Conservation (phyloP, 1,139 yeast genomes). For the Suhomyces taliae region DNA sequence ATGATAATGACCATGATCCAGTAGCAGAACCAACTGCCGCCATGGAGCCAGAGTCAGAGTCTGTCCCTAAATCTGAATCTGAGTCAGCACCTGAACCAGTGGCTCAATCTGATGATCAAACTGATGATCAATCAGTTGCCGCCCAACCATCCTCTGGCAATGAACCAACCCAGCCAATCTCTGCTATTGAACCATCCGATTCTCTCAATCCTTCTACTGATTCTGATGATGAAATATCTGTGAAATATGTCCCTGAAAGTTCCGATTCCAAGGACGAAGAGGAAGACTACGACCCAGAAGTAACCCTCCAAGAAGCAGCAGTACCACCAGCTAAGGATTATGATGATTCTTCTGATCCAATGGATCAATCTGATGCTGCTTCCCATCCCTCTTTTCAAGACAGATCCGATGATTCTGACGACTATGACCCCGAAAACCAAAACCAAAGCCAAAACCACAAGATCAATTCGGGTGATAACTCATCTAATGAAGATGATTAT, state of each 20-base stretch:
- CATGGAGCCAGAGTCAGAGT: too few relatives aligned
- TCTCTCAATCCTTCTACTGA: background rate
- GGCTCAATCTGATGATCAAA: too few relatives aligned
- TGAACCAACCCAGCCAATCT: background rate
- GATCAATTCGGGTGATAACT: too few relatives aligned
- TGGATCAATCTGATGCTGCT: too few relatives aligned
- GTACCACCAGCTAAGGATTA: background rate
- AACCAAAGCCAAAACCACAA: conserved; percentile 12
- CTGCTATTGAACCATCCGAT: background rate
- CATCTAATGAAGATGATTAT: conserved; percentile 21
- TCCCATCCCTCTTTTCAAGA: too few relatives aligned
- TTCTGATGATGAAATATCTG: conserved; percentile 3
- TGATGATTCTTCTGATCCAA: too few relatives aligned
- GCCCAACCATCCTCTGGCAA: background rate
- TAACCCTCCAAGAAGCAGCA: background rate
- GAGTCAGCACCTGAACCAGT: too few relatives aligned
- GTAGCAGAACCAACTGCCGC: too few relatives aligned
- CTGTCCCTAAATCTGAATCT: too few relatives aligned
- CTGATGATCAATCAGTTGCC: too few relatives aligned
- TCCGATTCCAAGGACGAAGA: conserved; percentile 6
- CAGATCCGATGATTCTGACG: conserved; percentile 1
- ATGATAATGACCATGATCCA: background rate
- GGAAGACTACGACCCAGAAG: conserved; percentile 25
- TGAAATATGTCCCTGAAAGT: background rate
- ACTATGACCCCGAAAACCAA: background rate